Base-by-base conservation (phyloP, 768 basidiomycete species). In the Rhodotorula taiwanensis region DNA sequence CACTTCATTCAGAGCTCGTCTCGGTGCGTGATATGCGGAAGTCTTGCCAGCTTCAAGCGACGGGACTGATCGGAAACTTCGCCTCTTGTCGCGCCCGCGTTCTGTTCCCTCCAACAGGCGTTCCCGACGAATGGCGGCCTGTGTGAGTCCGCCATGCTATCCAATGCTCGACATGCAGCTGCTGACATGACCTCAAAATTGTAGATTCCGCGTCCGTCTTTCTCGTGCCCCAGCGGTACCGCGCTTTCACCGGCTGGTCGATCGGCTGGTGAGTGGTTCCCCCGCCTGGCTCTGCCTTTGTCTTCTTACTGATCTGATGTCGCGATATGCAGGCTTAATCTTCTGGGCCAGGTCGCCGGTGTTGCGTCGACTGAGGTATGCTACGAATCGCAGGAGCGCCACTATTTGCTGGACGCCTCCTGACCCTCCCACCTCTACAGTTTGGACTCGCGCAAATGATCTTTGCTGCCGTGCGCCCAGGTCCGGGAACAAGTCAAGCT, bases 311-410 rank as follows among this genome's bases (percentile, higher is more conserved):
- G 3, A 11, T 25, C 23, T 36, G 15, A 1, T 11, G 23, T 27
- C 10, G 52, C 14, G 13, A 75, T 75, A 72, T 76, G 76, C 49
- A 78, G 77, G 74, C 79, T 90, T 48, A 90, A 90, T 73, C 83
- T 88, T 45, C 25, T 66, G 83, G 84, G 87, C 41, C 88, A 90
- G 76, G 83, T 89, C 59, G 88, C 89, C 18, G 89, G 89, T 33
- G 79, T 90, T 52, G 86, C 89, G 11, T 89, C 87, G 4, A 90
- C 88, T 0, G 88, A 90, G n/a, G n/a, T n/a, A n/a, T n/a, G n/a
- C n/a, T n/a, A n/a, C n/a, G n/a, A n/a, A n/a, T n/a, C n/a, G n/a
- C n/a, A n/a, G n/a, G n/a, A n/a, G n/a, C n/a, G n/a, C n/a, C n/a
- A n/a, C n/a, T n/a, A n/a, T n/a, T n/a, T n/a, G n/a, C n/a, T n/a